Base-by-base conservation (phyloP, 768 basidiomycete species). In the Mycena polygramma region DNA sequence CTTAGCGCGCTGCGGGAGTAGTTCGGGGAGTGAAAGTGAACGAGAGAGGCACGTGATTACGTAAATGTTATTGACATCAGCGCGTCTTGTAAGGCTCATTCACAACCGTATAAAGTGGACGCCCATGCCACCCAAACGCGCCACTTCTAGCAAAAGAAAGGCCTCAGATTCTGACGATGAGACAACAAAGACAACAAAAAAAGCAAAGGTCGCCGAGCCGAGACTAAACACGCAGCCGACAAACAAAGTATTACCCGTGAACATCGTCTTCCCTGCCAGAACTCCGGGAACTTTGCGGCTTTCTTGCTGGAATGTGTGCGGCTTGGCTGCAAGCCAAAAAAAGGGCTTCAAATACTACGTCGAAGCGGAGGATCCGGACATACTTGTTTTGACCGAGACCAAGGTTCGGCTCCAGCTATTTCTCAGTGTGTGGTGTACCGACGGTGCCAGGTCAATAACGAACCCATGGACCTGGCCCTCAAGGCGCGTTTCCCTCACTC, bases 281-380 rank as follows among this genome's bases (percentile, higher is more conserved):
- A 7, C 63, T 36, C 75, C 80, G 22, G 86, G 86, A 8, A 84
- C 88, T 8, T 69, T 89, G 45, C 84, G 90, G 19, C 81, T 96
- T 36, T 87, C 87, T 19, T 79, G 91, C 7, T 96, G 93, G 93
- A 96, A 96, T 77, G 87, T 96, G 8, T 93, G 91, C 71, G 91
- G 95, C 6, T 81, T 94, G 60, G 89, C 90, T 41, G 87, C 94
- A 0, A 88, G 91, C 66, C 86, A 90, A 73, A 95, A 92, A 81
- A 96, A 97, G 88, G 95, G 95, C 0, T 95, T 97, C 81, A 91
- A 90, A 74, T 77, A 83, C 75, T 97, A 97, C 76, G 84, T 96
- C 39, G 91, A 94, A 73, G 94, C 94, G 2, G 95, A 97, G 74
- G 91, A 96, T 76, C 89, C 95, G 0, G 95, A 97, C 76, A 84